phyloP scores from a whole-genome alignment of 306 rosid genomes.

The Vigna unguiculata region DNA sequence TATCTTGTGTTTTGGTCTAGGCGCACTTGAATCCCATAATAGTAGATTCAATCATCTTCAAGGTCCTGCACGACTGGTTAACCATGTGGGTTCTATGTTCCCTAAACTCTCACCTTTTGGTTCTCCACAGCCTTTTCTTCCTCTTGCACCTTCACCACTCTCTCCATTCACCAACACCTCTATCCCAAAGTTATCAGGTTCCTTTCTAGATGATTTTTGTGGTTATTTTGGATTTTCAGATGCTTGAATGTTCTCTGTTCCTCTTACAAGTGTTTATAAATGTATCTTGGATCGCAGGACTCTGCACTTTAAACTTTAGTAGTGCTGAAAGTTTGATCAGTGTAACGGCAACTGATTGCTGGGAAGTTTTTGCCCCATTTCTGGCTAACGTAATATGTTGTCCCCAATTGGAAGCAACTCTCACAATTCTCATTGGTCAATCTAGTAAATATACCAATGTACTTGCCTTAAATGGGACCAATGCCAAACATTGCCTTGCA shows the following conservation, averaged over 20 bases:
- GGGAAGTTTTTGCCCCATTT: constrained; percentile 78
- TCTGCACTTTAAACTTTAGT: constrained; percentile 78
- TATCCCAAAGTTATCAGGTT: constrained; percentile 89
- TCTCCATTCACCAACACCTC: constrained; percentile 79
- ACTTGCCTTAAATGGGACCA: constrained; percentile 76
- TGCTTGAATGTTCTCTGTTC: constrained; percentile 28
- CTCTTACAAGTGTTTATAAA: neutral
- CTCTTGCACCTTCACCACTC: constrained; percentile 95
- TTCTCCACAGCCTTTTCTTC: constrained; percentile 86
- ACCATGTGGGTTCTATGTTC: constrained; percentile 54
- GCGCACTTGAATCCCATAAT: constrained; percentile 54
- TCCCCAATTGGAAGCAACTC: constrained; percentile 96
- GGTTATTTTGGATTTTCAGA: constrained; percentile 28
- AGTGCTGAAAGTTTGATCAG: constrained; percentile 79
- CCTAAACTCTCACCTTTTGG: constrained; percentile 73
- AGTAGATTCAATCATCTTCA: constrained; percentile 43
- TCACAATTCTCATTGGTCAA: constrained; percentile 85
- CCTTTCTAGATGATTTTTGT: constrained; percentile 20
- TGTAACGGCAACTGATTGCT: constrained; percentile 84
- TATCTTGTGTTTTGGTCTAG: constrained; percentile 55
- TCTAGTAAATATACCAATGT: constrained; percentile 73
- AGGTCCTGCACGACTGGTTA: constrained; percentile 44
- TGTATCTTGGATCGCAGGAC: constrained; percentile 66
- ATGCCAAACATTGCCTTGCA: constrained; percentile 76
- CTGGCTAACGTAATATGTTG: constrained; percentile 95